Percentiles rank a stretch among this genome's conserved stretches.
Evolutionary conservation across 352 stramenopile species (phyloP).

Genomic region (Phytopythium chamaehyphon): DNA sequence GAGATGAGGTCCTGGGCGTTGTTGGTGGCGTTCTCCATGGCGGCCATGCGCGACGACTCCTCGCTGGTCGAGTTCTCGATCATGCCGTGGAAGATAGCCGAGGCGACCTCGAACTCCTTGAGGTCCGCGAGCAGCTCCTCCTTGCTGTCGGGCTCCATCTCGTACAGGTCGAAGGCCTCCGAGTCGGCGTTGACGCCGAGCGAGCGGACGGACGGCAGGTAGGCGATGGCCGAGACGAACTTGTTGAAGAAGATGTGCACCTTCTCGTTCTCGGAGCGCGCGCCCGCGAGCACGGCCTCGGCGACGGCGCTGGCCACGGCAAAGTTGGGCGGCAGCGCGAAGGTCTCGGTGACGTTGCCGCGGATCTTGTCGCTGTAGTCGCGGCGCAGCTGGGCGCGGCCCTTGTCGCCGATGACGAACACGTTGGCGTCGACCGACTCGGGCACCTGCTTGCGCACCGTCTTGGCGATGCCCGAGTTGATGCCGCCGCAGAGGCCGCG

Average conservation of each 20-base stretch:
- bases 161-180: conserved; percentile 90
- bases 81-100: conserved; percentile 93
- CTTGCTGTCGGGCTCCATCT: conserved; percentile 98
- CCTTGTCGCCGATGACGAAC: conserved; percentile 97
- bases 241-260: conserved; percentile 97
- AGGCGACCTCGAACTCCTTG: conserved; percentile 92
- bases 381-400: conserved; percentile 91
- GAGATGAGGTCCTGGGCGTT: conserved; percentile 98
- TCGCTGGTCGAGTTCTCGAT: conserved; percentile 98
- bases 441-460: conserved; percentile 77
- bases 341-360: conserved; percentile 82
- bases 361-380: conserved; percentile 62
- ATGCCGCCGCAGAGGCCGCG: conserved; percentile 98
- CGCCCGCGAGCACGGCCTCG: conserved; percentile 69
- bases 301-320: conserved; percentile 90
- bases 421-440: conserved; percentile 76
- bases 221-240: conserved; percentile 95
- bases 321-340: conserved; percentile 86
- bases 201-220: conserved; percentile 91
- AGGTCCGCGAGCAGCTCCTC: conserved; percentile 95
- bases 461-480: conserved; percentile 96
- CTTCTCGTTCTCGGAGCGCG: conserved; percentile 88
- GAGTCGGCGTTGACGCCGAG: conserved; percentile 52
- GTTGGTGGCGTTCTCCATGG: conserved; percentile 99
- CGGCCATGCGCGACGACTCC: conserved; percentile 98